These are phyloP conservation scores for Leucocoprinus leucothites DNA, from an alignment of 768 basidiomycete genomes.

Conservation along the genomic window DNA sequence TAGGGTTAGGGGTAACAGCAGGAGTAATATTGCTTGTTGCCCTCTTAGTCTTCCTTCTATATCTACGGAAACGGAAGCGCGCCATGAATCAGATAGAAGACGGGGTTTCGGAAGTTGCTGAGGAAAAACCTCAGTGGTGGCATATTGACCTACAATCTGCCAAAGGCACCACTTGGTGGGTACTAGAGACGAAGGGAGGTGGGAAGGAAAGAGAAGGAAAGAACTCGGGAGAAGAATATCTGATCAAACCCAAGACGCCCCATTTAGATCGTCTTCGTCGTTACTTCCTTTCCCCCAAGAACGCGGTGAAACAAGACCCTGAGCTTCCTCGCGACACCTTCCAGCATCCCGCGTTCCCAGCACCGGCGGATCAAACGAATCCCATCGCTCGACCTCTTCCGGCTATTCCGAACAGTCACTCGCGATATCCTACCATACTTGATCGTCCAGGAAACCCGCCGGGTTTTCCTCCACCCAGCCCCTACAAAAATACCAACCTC, in stretches of 20 bases:
- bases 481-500: slow-evolving; percentile 21
- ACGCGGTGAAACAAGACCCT: neutral
- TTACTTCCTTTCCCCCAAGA: neutral
- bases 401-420: slow-evolving; percentile 24
- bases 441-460: slow-evolving; percentile 23
- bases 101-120: slow-evolving; percentile 10
- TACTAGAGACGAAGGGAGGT: neutral
- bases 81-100: slow-evolving; percentile 20
- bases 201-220: slow-evolving; percentile 1
- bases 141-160: slow-evolving; percentile 6
- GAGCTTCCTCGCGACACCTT: slow-evolving; percentile 9
- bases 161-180: slow-evolving; percentile 2
- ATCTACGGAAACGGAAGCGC: slow-evolving; percentile 17
- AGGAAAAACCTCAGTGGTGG: slow-evolving; percentile 8
- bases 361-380: slow-evolving; percentile 18
- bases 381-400: slow-evolving; percentile 27
- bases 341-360: slow-evolving; percentile 8
- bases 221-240: neutral
- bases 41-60: slow-evolving; percentile 13
- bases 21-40: slow-evolving; percentile 16
- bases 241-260: neutral
- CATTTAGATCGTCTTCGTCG: slow-evolving; percentile 11
- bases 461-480: slow-evolving; percentile 23
- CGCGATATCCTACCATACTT: slow-evolving; percentile 33
- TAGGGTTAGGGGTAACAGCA: slow-evolving; percentile 20